These are phyloP conservation scores for Diaporthe sp. DNA, from an alignment of 2,329 filamentous ascomycete genomes.

Conservation along the genomic window DNA sequence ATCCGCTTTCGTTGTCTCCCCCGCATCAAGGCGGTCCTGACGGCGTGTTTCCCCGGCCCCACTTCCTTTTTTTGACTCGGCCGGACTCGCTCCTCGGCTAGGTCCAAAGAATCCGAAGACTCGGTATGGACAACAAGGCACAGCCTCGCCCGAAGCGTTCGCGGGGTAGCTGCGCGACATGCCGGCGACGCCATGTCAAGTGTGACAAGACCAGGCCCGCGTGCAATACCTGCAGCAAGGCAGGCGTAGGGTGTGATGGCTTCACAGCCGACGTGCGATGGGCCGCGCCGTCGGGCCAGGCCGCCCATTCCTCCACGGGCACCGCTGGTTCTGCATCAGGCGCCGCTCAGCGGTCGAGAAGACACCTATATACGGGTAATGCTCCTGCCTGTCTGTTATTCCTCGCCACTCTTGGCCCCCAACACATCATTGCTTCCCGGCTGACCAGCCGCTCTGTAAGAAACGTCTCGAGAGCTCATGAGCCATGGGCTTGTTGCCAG, in stretches of 20 bases:
- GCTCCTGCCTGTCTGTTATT: neutral
- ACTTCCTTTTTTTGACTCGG: neutral
- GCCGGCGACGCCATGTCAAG: slow-evolving; percentile 9
- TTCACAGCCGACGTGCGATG: slow-evolving; percentile 8
- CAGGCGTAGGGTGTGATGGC: neutral
- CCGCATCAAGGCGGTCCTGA: neutral
- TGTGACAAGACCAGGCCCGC: slow-evolving; percentile 2
- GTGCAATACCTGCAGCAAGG: slow-evolving; percentile 21
- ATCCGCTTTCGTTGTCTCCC: neutral
- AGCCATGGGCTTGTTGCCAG: slow-evolving; percentile 15
- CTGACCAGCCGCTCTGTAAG: neutral
- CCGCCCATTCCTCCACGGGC: neutral
- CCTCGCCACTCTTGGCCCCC: neutral
- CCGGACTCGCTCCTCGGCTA: neutral
- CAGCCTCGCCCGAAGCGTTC: neutral
- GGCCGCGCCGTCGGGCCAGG: neutral
- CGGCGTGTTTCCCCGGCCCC: neutral
- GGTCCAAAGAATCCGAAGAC: neutral
- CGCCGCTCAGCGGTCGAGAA: neutral
- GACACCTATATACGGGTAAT: slow-evolving; percentile 13
- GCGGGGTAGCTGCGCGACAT: slow-evolving; percentile 13
- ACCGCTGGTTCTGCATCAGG: neutral
- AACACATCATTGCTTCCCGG: neutral
- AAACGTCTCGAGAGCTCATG: slow-evolving; percentile 8
- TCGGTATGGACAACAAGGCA: neutral